Evolutionary conservation across 1,284 basidiomycete species (phyloP), one percentile per base, ranked within the genome.

Genomic region (Garcileccinum viscosum): DNA sequence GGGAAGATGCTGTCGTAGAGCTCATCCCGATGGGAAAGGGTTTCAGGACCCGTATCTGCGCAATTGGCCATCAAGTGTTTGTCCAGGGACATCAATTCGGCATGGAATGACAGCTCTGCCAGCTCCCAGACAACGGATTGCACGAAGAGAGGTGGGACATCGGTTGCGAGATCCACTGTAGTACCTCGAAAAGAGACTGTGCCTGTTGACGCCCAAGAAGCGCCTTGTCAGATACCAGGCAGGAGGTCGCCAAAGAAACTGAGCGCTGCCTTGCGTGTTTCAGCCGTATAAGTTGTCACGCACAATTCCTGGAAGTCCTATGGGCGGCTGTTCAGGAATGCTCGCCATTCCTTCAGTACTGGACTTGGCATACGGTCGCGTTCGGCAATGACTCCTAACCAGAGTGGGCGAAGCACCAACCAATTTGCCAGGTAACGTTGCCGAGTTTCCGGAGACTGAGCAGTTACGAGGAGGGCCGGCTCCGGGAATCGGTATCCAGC

Each of bases 341-440:
- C 47, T 27, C n/a, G n/a, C 47, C 47, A 50, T 24, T 50, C 47
- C 17, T 50, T 50, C 12, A 24, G 24, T 24, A 11, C 47, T 6
- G 47, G 47, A 50, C 47, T 50, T 50, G 47, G 24, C 47, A 50
- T 50, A 6, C 17, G 12, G 47, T 50, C 12, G 14, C 12, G 47
- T 50, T 50, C 12, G 47, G 47, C n/a, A 24, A 50, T 24, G 2
- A 27, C 19, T 22, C 53, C 65, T 30, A 66, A 42, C 58, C 42
- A 66, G 24, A 66, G 24, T 37, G 40, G 65, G 11, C 42, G 24
- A 27, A 66, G 19, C 2, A 50, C 42, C 1, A 66, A 42, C 65
- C 65, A 66, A 42, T 66, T 66, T 7, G 58, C 42, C 12, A 66
- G 42, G 33, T 66, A 66, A 9, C 58, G 14, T 15, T 30, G 38